These are phyloP conservation scores for Marasmius oreades DNA, from an alignment of 1,284 basidiomycete species.

Conservation along the genomic window DNA sequence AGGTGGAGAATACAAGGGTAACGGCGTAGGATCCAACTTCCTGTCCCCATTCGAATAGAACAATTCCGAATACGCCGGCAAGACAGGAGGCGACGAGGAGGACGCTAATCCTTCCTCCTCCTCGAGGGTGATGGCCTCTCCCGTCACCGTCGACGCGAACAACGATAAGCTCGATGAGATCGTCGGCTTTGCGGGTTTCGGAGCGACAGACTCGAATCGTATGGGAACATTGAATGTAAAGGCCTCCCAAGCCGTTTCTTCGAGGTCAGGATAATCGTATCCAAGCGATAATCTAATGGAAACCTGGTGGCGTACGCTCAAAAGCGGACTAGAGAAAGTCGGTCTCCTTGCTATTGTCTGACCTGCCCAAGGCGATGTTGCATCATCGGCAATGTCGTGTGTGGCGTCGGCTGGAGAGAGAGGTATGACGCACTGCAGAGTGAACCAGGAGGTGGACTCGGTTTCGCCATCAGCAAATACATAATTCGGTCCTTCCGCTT, in stretches of 20 bases:
- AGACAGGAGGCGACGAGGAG: slow-evolving; percentile 28
- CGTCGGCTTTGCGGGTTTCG: slow-evolving; percentile 20
- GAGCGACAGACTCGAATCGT: slow-evolving; percentile 40
- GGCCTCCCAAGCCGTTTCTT: slow-evolving; percentile 31
- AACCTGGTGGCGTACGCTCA: slow-evolving; percentile 54
- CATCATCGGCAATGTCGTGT: slow-evolving; percentile 18
- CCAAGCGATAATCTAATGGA: slow-evolving; percentile 49
- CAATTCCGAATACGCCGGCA: slow-evolving; percentile 75
- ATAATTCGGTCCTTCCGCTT: slow-evolving; percentile 40
- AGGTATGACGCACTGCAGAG: slow-evolving; percentile 52
- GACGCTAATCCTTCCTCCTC: slow-evolving; percentile 4
- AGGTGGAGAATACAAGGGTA: slow-evolving; percentile 56
- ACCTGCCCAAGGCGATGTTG: slow-evolving; percentile 41
- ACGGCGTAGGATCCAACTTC: slow-evolving; percentile 65
- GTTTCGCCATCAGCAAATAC: slow-evolving; percentile 39
- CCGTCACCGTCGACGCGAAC: not conserved
- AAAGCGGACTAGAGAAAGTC: slow-evolving; percentile 49
- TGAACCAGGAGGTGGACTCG: slow-evolving; percentile 47
- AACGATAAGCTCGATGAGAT: not conserved
- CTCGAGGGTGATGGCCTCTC: slow-evolving; percentile 1
- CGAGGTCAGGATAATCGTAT: slow-evolving; percentile 45
- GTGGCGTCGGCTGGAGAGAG: slow-evolving; percentile 26
- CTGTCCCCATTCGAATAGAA: slow-evolving; percentile 69
- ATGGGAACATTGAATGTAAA: slow-evolving; percentile 49
- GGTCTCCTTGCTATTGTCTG: slow-evolving; percentile 39